phyloP scores from a whole-genome alignment of 192 early-diverging fungal genomes.

The Thoreauomyces humboldtii region DNA sequence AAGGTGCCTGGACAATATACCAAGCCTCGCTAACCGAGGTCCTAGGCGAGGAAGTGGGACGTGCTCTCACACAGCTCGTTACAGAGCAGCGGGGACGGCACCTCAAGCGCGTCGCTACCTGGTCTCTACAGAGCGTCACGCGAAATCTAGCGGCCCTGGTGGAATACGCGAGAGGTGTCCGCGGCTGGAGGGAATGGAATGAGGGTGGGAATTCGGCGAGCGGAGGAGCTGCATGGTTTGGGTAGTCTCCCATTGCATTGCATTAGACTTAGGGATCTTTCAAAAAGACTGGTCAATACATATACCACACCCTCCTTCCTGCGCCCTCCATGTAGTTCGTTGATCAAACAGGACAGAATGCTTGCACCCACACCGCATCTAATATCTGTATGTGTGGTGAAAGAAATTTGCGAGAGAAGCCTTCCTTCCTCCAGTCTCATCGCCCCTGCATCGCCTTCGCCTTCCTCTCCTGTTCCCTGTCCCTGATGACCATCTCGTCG shows the following conservation, averaged over 20 bases:
- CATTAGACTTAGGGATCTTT: too few species aligned
- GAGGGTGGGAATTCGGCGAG: too few species aligned
- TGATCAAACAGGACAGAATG: too few species aligned
- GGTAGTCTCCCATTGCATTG: too few species aligned
- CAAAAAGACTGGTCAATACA: too few species aligned
- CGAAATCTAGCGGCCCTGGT: slow-evolving; percentile 67
- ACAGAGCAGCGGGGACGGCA: slow-evolving; percentile 79
- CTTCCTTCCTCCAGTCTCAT: too few species aligned
- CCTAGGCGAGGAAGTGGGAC: slow-evolving; percentile 78
- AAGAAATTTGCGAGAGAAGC: too few species aligned
- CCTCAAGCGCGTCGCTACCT: slow-evolving; percentile 83
- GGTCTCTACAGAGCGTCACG: slow-evolving; percentile 78
- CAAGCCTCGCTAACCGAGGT: slow-evolving; percentile 73
- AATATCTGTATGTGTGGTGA: too few species aligned
- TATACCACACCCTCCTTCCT: too few species aligned
- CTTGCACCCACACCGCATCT: too few species aligned
- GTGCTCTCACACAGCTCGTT: slow-evolving; percentile 74
- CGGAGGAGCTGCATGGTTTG: too few species aligned
- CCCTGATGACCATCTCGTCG: slow-evolving; percentile 40
- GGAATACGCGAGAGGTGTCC: slow-evolving; percentile 66
- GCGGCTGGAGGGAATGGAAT: slow-evolving; percentile 14
- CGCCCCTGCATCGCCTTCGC: slow-evolving; percentile 14
- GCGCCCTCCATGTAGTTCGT: too few species aligned
- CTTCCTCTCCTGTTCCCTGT: slow-evolving; percentile 37
- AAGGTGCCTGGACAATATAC: slow-evolving; percentile 90